Conservation (phyloP, 2,329 filamentous ascomycete genomes). For the Chaetomium sp. region DNA sequence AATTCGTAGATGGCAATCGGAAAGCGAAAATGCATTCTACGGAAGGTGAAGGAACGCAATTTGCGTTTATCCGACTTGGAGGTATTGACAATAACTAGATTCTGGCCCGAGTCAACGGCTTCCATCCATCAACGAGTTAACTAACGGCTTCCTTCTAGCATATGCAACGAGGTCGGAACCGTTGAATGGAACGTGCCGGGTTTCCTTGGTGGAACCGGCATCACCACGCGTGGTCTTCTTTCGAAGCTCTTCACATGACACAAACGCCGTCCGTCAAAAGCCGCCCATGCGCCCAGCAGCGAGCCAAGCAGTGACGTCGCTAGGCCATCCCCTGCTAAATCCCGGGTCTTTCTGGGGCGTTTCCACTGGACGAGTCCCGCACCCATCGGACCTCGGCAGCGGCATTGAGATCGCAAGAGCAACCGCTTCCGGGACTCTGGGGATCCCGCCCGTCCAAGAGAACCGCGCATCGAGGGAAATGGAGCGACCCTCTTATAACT, state of each 20-base stretch:
- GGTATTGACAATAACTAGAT: too few relatives aligned
- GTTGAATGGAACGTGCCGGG: too few relatives aligned
- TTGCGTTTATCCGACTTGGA: too few relatives aligned
- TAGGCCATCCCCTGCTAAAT: not conserved
- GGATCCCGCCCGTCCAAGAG: not conserved
- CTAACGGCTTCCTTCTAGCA: too few relatives aligned
- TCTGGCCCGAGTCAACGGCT: too few relatives aligned
- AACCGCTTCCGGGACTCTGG: slow-evolving; percentile 1
- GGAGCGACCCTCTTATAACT: not conserved
- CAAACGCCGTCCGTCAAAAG: slow-evolving; percentile 7
- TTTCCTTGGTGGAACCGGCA: not conserved
- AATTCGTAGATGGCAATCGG: too few relatives aligned
- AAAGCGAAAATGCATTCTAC: too few relatives aligned
- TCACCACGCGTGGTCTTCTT: not conserved
- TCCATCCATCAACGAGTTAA: too few relatives aligned
- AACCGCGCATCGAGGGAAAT: not conserved
- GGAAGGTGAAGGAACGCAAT: too few relatives aligned
- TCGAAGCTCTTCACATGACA: slow-evolving; percentile 12
- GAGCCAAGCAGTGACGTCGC: slow-evolving; percentile 15
- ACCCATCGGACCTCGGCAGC: slow-evolving; percentile 22
- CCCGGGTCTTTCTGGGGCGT: slow-evolving; percentile 5
- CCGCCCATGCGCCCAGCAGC: slow-evolving; percentile 7
- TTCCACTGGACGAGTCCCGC: slow-evolving; percentile 9
- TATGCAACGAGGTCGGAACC: too few relatives aligned
- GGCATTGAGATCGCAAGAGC: slow-evolving; percentile 6